Base-by-base conservation (phyloP, 768 basidiomycete genomes). In the Tylopilus vinaceipallidus region DNA sequence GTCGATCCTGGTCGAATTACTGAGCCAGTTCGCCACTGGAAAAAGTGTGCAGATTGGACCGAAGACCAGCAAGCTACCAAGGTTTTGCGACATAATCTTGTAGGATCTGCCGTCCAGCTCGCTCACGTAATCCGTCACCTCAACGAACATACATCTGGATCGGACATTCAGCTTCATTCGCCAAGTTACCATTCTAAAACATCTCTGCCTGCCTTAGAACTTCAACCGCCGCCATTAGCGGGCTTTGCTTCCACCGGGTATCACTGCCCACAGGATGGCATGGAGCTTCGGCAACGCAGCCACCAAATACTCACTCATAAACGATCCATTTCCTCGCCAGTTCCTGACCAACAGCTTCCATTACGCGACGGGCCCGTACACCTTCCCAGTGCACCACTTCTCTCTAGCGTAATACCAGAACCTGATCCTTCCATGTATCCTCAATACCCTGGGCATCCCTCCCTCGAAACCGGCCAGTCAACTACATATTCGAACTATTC, bases 31-130 rank as follows among this genome's bases (percentile, higher is more conserved):
- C 75, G 75, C 23, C 57, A 72, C 12, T 91, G 88, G 88, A 81
- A 80, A 55, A 68, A 72, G 24, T 85, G 83, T 60, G 68, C 74
- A 9, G 88, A 91, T 61, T 91, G 88, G 88, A 91, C 88, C 0
- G 85, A 89, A 62, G 80, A 75, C 42, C 75, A 75, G 39, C 86
- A 89, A 60, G 88, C 86, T 3, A 79, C 81, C 8, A 74, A 73
- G 9, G 74, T 84, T 14, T 64, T 88, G 48, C 78, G 76, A 38
- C 88, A 91, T 58, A 75, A 80, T 41, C 71, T 91, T 36, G 71
- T 80, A 34, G 88, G 87, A 24, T 78, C 83, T 23, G 77, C 81
- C 2, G 73, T 75, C 23, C 83, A 86, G 51, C 73, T 88, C 8
- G 70, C 73, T 32, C 78, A 81, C 49, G 69, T 86, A 41, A 67